Base-by-base conservation (phyloP, 75 land plant species). In the Cryptomeria japonica region DNA sequence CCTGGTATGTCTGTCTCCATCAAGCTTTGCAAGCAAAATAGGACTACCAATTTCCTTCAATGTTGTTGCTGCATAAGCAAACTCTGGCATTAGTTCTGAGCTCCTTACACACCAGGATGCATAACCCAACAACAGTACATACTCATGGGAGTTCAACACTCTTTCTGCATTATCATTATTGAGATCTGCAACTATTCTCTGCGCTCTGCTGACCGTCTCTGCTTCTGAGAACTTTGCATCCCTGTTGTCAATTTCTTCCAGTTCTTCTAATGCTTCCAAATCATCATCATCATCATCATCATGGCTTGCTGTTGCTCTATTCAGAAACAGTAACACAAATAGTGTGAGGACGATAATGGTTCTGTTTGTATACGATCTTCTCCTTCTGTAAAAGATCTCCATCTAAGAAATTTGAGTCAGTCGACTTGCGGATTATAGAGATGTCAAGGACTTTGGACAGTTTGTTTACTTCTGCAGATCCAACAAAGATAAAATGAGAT, bases 31-130 rank as follows among this genome's bases (percentile, higher is more conserved):
- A 92, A 98, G 64, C 82, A 95, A 56, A 61, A 95, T 44, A 14
- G 87, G 51, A 83, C 91, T 90, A 1, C 91, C 95, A 84, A 92
- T 88, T 64, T 89, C 93, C 87, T 88, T 88, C 78, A 97, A 83
- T 7, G 37, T 37, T 37, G 61, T 86, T 25, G 99, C 96, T 22
- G 97, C 99, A 88, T 93, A 95, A 18, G 99, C 96, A 84, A 96
- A 97, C 49, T 95, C 94, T 14, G 96, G 95, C 97, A 98, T 95
- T 25, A 97, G 87, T 87, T 92, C 99, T 28, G 99, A 91, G 89
- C 99, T 97, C 86, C 95, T 89, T 1, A 88, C 88, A 87, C 96
- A 95, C 99, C 99, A 98, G 0, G 97, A 93, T 2, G 99, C 97
- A 85, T 96, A 98, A 3, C 99, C 99, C 84, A 98, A 73, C 83